Evolutionary conservation across 148 eudicot species (phyloP).

Genomic region (Silene latifolia): DNA sequence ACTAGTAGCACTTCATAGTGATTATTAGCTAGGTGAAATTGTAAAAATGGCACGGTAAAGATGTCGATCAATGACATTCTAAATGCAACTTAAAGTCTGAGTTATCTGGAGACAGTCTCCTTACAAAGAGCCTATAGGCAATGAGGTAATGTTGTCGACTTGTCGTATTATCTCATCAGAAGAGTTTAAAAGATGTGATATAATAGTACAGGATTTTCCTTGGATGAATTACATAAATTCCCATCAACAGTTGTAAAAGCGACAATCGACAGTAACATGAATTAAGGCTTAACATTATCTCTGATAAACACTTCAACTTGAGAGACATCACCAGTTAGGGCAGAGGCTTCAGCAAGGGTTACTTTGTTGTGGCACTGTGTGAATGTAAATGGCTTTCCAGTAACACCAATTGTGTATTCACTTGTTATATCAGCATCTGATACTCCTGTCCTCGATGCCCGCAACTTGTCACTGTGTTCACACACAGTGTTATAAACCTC

Average conservation of each 20-base stretch:
- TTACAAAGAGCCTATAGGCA: background rate
- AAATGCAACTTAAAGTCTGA: background rate
- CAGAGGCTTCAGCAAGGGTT: slow-evolving; percentile 74
- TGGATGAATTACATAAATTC: slow-evolving; percentile 13
- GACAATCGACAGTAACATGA: background rate
- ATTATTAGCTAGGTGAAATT: too few relatives aligned
- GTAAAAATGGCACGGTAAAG: too few relatives aligned
- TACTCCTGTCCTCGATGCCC: slow-evolving; percentile 72
- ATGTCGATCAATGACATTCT: background rate
- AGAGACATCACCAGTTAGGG: slow-evolving; percentile 59
- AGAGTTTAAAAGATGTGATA: background rate
- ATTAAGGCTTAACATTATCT: slow-evolving; percentile 45
- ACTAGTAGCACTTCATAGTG: too few relatives aligned
- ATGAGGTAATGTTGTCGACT: background rate
- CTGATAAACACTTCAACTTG: slow-evolving; percentile 74
- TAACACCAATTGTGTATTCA: slow-evolving; percentile 64
- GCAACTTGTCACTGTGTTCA: slow-evolving; percentile 61
- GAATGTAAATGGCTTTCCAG: slow-evolving; percentile 72
- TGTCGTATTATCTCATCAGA: background rate
- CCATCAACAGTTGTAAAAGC: background rate
- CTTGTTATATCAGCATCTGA: slow-evolving; percentile 73
- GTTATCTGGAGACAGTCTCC: too few relatives aligned
- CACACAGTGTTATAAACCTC: too few relatives aligned
- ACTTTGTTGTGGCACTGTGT: slow-evolving; percentile 77
- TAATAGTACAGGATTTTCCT: slow-evolving; percentile 9